Evolutionary conservation across 768 basidiomycete species (phyloP).

Genomic region (Tephrocybe sp.): DNA sequence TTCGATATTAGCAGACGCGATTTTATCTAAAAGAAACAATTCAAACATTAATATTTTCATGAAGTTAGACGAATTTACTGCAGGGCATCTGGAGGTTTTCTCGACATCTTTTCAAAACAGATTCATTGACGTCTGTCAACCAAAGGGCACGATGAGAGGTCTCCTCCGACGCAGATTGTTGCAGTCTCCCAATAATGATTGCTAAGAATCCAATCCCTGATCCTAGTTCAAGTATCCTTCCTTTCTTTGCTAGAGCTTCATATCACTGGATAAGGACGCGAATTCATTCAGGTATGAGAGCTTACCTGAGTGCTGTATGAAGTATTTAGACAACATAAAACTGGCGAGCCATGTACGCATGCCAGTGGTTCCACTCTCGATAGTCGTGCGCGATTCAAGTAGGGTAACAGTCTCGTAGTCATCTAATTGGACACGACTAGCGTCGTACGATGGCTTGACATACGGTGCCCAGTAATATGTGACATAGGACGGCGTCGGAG

Average conservation of each 20-base stretch:
- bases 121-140: constrained; percentile 65
- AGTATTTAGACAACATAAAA: constrained; percentile 58
- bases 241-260: constrained; percentile 42
- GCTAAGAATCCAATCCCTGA: constrained; percentile 78
- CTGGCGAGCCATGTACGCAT: constrained; percentile 79
- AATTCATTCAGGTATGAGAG: neutral
- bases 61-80: constrained; percentile 48
- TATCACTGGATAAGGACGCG: constrained; percentile 11
- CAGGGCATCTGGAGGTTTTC: constrained; percentile 61
- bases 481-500: constrained; percentile 55
- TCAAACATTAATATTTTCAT: neutral
- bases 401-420: constrained; percentile 50
- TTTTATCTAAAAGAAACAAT: constrained; percentile 43
- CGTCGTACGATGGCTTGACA: neutral
- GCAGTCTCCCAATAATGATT: constrained; percentile 55
- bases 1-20: constrained; percentile 42
- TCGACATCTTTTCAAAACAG: constrained; percentile 59
- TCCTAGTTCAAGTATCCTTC: constrained; percentile 68
- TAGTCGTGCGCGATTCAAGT: constrained; percentile 68
- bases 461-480: constrained; percentile 59
- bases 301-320: constrained; percentile 56
- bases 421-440: constrained; percentile 17
- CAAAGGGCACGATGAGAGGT: constrained; percentile 26
- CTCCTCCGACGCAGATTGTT: constrained; percentile 27
- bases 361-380: constrained; percentile 78